These are phyloP conservation scores for Limtongia smithiae DNA, from an alignment of 805 yeast species.

Conservation along the genomic window DNA sequence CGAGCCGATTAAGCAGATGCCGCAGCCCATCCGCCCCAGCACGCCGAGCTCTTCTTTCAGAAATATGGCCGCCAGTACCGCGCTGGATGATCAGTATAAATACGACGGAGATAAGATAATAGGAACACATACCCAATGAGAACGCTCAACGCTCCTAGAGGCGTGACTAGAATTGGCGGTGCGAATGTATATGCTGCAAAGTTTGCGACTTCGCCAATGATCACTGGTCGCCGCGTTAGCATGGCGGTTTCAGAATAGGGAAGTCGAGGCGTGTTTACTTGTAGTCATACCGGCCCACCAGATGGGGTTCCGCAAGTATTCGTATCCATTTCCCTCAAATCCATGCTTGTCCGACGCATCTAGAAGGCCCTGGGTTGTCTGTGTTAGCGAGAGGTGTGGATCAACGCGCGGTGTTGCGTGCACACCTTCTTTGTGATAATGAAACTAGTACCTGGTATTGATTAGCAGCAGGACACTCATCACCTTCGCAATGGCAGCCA, in stretches of 20 bases:
- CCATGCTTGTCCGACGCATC: conserved; percentile 64
- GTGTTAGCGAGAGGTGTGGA: neutral
- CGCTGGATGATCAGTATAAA: no score
- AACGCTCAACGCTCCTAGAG: conserved; percentile 84
- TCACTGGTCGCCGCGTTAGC: conserved; percentile 46
- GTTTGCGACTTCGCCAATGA: conserved; percentile 84
- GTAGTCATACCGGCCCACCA: conserved; percentile 94
- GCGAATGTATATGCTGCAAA: conserved; percentile 95
- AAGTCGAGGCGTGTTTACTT: conserved; percentile 29
- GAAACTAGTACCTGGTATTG: conserved; percentile 41
- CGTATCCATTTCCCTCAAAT: conserved; percentile 65
- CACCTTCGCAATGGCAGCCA: neutral
- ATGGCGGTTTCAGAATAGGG: neutral
- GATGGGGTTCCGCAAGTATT: conserved; percentile 75
- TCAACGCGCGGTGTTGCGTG: no score
- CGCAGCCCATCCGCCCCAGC: conserved; percentile 88
- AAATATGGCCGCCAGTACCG: conserved; percentile 80
- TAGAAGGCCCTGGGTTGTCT: conserved; percentile 52
- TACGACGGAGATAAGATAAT: no score
- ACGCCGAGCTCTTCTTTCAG: conserved; percentile 83
- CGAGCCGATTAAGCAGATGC: conserved; percentile 81
- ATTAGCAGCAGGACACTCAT: neutral
- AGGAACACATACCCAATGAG: conserved; percentile 56
- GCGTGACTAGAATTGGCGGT: conserved; percentile 88
- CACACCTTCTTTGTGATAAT: conserved; percentile 70